phyloP scores from a whole-genome alignment of 2,329 filamentous ascomycete species.

The Raffaelea arxii region DNA sequence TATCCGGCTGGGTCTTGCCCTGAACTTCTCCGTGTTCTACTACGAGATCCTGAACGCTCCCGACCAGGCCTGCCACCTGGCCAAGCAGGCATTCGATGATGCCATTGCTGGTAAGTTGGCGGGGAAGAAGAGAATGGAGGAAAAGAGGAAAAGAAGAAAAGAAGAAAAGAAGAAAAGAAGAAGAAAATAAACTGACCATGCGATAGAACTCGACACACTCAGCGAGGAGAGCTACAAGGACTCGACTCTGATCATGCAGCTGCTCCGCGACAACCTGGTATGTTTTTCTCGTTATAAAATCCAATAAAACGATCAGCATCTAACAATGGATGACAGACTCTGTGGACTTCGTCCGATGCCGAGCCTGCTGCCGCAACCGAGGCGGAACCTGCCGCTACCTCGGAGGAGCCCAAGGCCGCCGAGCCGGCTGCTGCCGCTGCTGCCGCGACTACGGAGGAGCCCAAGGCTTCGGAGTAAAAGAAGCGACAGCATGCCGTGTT shows the following conservation, averaged over 20 bases:
- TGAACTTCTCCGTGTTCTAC: conserved; percentile 99
- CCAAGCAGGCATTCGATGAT: conserved; percentile 93
- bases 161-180: no score
- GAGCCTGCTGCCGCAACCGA: conserved; percentile 60
- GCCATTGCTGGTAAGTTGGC: conserved; percentile 72
- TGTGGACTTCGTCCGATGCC: conserved; percentile 98
- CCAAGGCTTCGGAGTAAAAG: conserved; percentile 56
- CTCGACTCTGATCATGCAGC: conserved; percentile 97
- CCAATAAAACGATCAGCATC: conserved; percentile 9
- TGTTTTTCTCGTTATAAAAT: conserved; percentile 16
- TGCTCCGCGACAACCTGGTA: conserved; percentile 93
- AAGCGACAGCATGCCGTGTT: conserved; percentile 7
- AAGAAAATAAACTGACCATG: no score
- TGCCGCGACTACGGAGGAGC: conserved; percentile 46
- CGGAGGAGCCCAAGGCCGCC: conserved; percentile 47
- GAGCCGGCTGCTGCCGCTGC: conserved; percentile 35
- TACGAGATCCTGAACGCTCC: conserved; percentile 99
- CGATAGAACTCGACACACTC: conserved; percentile 83
- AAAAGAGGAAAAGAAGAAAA: no score
- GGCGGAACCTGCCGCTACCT: conserved; percentile 39
- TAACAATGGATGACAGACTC: conserved; percentile 62
- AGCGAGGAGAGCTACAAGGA: conserved; percentile 99
- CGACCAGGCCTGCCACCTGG: conserved; percentile 95
- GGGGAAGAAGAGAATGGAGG: no score
- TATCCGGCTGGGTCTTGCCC: conserved; percentile 81